Conservation (phyloP, 305 asterid species). For the Solanum aculeatissimum region DNA sequence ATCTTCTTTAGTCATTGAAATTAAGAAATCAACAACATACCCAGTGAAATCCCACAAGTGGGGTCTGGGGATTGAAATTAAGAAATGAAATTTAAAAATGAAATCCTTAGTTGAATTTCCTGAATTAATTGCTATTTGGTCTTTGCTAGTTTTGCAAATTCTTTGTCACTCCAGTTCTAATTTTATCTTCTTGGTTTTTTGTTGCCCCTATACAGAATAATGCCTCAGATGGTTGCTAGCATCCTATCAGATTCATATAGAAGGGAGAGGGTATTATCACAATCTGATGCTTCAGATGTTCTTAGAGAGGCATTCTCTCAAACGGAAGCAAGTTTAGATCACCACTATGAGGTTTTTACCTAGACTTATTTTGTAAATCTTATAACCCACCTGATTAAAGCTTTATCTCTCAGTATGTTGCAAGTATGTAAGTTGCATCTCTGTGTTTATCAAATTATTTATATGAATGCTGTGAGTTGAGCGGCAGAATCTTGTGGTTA, state of each 20-base stretch:
- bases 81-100: not conserved
- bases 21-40: too few relatives aligned
- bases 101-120: not conserved
- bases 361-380: not conserved
- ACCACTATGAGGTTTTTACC: conserved; percentile 78
- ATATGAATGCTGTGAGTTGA: not conserved
- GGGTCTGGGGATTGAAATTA: not conserved
- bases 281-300: conserved; percentile 74
- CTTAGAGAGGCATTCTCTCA: conserved; percentile 85
- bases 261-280: conserved; percentile 61
- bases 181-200: conserved; percentile 18
- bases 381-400: not conserved
- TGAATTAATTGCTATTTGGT: not conserved
- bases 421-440: not conserved
- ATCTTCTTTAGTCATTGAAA: not conserved
- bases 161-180: not conserved
- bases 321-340: conserved; percentile 74
- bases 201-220: conserved; percentile 41
- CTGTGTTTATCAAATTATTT: not conserved
- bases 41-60: too few relatives aligned
- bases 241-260: conserved; percentile 66
- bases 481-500: not conserved
- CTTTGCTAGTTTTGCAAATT: not conserved
- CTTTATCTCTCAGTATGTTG: not conserved
- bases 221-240: conserved; percentile 78